These are phyloP conservation scores for Cladosporium halotolerans DNA, from an alignment of 2,329 filamentous ascomycete species.

Conservation along the genomic window DNA sequence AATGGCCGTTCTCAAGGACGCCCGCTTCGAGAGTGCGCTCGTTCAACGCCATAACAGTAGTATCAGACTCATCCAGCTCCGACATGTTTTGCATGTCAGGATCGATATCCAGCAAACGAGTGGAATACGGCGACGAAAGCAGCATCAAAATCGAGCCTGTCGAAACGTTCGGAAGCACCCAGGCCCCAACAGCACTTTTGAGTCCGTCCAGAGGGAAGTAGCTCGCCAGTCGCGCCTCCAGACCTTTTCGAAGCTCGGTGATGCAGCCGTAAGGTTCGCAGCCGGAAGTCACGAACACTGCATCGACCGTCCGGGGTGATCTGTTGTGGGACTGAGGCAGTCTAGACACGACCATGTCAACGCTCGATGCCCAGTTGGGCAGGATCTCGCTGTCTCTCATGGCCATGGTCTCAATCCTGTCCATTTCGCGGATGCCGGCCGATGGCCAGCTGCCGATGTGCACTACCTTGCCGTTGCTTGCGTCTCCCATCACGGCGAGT, in stretches of 20 bases:
- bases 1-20: slow-evolving; percentile 14
- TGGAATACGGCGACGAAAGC: slow-evolving; percentile 29
- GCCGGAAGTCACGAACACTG: slow-evolving; percentile 38
- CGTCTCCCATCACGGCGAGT: slow-evolving; percentile 72
- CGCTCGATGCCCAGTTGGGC: slow-evolving; percentile 53
- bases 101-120: slow-evolving; percentile 16
- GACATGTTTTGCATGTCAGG: slow-evolving; percentile 17
- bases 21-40: slow-evolving; percentile 23
- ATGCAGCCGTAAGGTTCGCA: slow-evolving; percentile 38
- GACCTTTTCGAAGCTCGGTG: slow-evolving; percentile 38
- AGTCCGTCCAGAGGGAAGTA: slow-evolving; percentile 22
- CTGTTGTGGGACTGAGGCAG: slow-evolving; percentile 19
- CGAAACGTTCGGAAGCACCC: slow-evolving; percentile 30
- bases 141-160: slow-evolving; percentile 31
- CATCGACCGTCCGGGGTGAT: slow-evolving; percentile 18
- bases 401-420: slow-evolving; percentile 45
- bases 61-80: slow-evolving; percentile 14
- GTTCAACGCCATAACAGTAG: slow-evolving; percentile 20
- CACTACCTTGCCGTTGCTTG: slow-evolving; percentile 55
- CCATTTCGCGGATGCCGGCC: slow-evolving; percentile 34
- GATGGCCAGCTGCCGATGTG: slow-evolving; percentile 25
- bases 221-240: slow-evolving; percentile 32
- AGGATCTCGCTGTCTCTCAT: slow-evolving; percentile 54
- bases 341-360: slow-evolving; percentile 39
- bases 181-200: slow-evolving; percentile 29